Evolutionary conservation across 2,329 filamentous ascomycete genomes (phyloP).

Genomic region (Nothomitra cinnamomea): DNA sequence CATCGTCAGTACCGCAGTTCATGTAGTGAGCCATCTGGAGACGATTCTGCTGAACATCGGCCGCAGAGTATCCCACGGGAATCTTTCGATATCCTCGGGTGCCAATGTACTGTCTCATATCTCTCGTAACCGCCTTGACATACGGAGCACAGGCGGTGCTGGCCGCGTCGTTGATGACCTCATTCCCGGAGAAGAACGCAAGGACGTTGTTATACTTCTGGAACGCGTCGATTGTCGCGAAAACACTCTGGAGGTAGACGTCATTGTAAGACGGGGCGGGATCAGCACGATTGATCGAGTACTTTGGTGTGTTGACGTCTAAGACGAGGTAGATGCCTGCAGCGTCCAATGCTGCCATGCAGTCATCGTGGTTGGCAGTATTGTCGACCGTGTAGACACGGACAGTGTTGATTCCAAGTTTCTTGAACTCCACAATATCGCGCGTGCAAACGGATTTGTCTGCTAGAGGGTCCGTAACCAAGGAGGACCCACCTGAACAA

Average conservation of each 20-base stretch:
- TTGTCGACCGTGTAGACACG: conserved; percentile 92
- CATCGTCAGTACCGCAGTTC: conserved; percentile 77
- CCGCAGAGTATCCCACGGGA: conserved; percentile 60
- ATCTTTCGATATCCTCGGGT: conserved; percentile 43
- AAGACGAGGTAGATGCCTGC: conserved; percentile 86
- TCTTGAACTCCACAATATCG: conserved; percentile 66
- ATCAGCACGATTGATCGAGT: conserved; percentile 65
- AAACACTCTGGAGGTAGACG: conserved; percentile 69
- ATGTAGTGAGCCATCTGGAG: conserved; percentile 79
- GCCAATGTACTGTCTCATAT: conserved; percentile 55
- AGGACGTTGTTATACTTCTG: conserved; percentile 71
- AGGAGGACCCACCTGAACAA: conserved; percentile 37
- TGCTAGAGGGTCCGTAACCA: conserved; percentile 57
- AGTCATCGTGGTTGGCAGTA: conserved; percentile 60
- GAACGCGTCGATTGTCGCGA: conserved; percentile 77
- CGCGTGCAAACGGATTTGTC: conserved; percentile 54
- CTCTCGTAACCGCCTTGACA: conserved; percentile 63
- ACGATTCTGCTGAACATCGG: conserved; percentile 73
- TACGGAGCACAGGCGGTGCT: conserved; percentile 53
- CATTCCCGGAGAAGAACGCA: conserved; percentile 71
- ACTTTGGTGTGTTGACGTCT: conserved; percentile 80
- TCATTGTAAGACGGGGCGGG: conserved; percentile 72
- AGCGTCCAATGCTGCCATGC: conserved; percentile 65
- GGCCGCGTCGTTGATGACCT: conserved; percentile 54
- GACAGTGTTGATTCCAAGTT: conserved; percentile 77